Percentiles rank a stretch among this genome's conserved stretches.
phyloP scores from a whole-genome alignment of 768 basidiomycete genomes.

The Mycena haematopus region DNA sequence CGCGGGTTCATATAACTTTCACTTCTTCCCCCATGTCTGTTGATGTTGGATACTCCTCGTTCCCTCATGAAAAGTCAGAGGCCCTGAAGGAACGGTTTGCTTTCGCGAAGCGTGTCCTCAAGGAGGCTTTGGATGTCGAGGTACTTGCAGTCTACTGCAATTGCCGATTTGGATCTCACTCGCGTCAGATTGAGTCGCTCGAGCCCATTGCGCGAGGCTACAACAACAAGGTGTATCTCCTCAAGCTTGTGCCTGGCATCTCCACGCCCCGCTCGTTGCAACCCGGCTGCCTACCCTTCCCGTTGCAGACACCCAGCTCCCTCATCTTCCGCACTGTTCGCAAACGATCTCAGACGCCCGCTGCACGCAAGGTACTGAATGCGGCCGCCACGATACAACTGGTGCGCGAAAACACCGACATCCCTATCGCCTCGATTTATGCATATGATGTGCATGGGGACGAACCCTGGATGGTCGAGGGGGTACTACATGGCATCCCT shows the following conservation, averaged over 20 bases:
- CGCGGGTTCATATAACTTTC: conserved; percentile 9
- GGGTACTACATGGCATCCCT: conserved; percentile 5
- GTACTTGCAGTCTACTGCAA: neutral
- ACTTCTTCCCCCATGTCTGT: conserved; percentile 11
- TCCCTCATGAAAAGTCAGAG: conserved; percentile 21
- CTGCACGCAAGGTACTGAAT: conserved; percentile 15
- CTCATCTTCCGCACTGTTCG: conserved; percentile 21
- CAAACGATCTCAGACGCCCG: conserved; percentile 9
- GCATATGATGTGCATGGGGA: conserved; percentile 13
- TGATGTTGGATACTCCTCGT: conserved; percentile 11
- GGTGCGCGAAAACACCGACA: conserved; percentile 16
- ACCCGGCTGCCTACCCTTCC: conserved; percentile 21
- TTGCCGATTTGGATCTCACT: neutral
- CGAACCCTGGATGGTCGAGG: conserved; percentile 20
- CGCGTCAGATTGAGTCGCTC: conserved; percentile 17
- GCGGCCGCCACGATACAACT: conserved; percentile 12
- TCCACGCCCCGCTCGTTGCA: neutral
- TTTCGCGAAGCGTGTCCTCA: conserved; percentile 18
- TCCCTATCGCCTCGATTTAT: conserved; percentile 19
- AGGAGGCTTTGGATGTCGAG: conserved; percentile 20
- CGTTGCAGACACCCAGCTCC: neutral
- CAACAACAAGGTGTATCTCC: conserved; percentile 23
- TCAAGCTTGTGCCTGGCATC: conserved; percentile 2
- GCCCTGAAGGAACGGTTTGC: conserved; percentile 9
- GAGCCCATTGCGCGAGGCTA: conserved; percentile 21